Conservation (phyloP, 805 yeast species). For the Ogataea parapolymorpha region DNA sequence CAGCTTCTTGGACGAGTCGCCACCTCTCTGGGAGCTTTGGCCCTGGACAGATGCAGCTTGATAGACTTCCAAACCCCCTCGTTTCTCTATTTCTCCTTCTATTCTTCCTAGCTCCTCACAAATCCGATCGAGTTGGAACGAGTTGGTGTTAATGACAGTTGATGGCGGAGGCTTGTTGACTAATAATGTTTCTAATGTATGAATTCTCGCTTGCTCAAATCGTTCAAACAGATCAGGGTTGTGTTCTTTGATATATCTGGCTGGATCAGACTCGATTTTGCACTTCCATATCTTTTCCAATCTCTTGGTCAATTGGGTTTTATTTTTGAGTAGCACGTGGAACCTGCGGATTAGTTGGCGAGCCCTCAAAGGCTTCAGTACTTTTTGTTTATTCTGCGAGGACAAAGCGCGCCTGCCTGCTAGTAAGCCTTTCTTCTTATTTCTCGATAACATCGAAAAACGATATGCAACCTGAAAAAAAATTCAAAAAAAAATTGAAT, state of each 20-base stretch:
- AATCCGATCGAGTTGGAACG: constrained; percentile 12
- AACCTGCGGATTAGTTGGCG: constrained; percentile 73
- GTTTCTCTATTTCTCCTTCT: constrained; percentile 54
- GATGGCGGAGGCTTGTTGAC: constrained; percentile 26
- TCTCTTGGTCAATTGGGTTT: constrained; percentile 1
- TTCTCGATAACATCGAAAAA: constrained; percentile 1
- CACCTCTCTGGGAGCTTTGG: constrained; percentile 74
- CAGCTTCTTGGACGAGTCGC: constrained; percentile 82
- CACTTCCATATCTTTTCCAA: constrained; percentile 8
- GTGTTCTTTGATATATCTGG: not conserved
- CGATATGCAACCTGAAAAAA: not conserved
- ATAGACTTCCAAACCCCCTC: constrained; percentile 78
- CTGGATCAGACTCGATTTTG: not conserved
- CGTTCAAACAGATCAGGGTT: not conserved
- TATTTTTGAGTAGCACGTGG: constrained; percentile 65
- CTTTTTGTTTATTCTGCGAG: constrained; percentile 34
- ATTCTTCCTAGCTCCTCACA: constrained; percentile 46
- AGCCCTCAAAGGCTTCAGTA: constrained; percentile 66
- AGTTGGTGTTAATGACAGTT: constrained; percentile 12
- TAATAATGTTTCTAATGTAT: constrained; percentile 14
- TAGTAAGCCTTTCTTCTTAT: constrained; percentile 25
- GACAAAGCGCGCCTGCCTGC: constrained; percentile 32
- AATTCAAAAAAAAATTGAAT: not conserved
- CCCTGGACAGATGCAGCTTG: constrained; percentile 87
- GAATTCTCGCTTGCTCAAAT: constrained; percentile 13